Evolutionary conservation across 306 rosid species (phyloP).

Genomic region (Cicer cuneatum): DNA sequence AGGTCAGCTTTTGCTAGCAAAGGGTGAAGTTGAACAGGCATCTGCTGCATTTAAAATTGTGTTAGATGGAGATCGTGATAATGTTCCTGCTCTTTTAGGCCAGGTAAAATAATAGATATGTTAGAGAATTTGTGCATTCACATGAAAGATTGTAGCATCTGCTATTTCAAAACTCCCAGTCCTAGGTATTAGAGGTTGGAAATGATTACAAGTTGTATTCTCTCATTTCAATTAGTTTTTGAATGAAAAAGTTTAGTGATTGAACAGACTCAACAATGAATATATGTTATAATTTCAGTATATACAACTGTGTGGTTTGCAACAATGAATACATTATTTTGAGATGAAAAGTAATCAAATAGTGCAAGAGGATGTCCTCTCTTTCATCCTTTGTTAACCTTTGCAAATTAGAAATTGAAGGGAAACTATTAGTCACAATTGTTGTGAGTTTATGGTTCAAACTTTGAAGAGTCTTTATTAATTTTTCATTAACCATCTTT

Average conservation of each 20-base stretch:
- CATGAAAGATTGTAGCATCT: constrained; percentile 14
- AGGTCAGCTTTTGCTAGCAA: constrained; percentile 98
- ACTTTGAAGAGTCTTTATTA: background rate
- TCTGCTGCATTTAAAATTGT: constrained; percentile 95
- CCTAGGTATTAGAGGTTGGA: constrained; percentile 12
- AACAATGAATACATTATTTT: background rate
- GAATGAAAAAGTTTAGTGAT: constrained; percentile 1
- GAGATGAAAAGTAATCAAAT: constrained; percentile 31
- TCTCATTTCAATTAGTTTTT: constrained; percentile 1
- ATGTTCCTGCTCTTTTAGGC: constrained; percentile 96
- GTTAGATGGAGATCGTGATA: constrained; percentile 89
- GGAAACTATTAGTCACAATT: constrained; percentile 2
- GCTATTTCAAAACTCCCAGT: constrained; percentile 11
- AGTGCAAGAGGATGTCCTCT: constrained; percentile 15
- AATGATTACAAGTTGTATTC: constrained; percentile 25
- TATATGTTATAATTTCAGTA: constrained; percentile 11
- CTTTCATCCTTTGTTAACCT: background rate
- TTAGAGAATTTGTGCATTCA: background rate
- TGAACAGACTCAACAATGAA: constrained; percentile 12
- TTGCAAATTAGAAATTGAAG: constrained; percentile 7
- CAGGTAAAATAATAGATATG: constrained; percentile 61
- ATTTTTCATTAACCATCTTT: constrained; percentile 1
- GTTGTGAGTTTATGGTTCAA: background rate
- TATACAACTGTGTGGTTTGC: constrained; percentile 13
- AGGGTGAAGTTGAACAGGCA: constrained; percentile 97